A percentile compares a stretch with the other conserved stretches of the same genome.
Conservation (phyloP, 495 filamentous ascomycete species). For the Achaetomiella virescens region DNA sequence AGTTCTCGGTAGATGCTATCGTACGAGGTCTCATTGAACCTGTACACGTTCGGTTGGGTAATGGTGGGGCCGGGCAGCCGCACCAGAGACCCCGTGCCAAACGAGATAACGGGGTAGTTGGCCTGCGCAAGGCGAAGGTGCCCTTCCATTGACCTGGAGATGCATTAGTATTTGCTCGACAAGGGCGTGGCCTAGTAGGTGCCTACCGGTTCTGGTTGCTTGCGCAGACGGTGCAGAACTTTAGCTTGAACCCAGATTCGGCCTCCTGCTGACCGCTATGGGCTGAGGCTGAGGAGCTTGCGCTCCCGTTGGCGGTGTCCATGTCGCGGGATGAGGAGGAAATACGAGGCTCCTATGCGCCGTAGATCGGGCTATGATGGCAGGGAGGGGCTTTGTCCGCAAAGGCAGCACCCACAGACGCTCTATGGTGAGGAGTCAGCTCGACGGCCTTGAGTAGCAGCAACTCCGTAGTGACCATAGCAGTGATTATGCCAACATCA, state of each 20-base stretch:
- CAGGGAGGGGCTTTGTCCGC: not conserved
- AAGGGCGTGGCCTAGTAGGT: not conserved
- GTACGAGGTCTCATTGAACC: constrained; percentile 94
- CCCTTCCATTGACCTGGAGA: constrained; percentile 86
- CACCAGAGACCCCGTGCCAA: constrained; percentile 93
- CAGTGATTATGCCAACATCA: constrained; percentile 24
- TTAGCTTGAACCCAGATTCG: constrained; percentile 63
- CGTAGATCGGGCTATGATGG: not conserved
- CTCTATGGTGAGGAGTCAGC: not conserved
- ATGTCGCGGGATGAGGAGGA: constrained; percentile 20
- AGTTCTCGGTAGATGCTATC: constrained; percentile 87
- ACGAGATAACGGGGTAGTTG: constrained; percentile 92
- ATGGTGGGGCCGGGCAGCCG: constrained; percentile 89
- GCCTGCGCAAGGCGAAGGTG: constrained; percentile 82
- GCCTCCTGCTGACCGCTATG: constrained; percentile 39
- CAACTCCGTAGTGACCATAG: not conserved
- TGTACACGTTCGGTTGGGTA: constrained; percentile 91
- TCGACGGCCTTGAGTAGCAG: not conserved
- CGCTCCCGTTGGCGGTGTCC: constrained; percentile 31
- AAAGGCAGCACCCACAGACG: not conserved
- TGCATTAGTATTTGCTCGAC: constrained; percentile 2
- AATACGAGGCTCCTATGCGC: not conserved
- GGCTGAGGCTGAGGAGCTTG: constrained; percentile 23
- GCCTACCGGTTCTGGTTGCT: constrained; percentile 88
- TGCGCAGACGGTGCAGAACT: constrained; percentile 97